These are phyloP conservation scores for Porogramme epimiltina DNA, from an alignment of 1,284 basidiomycete species.

Conservation along the genomic window DNA sequence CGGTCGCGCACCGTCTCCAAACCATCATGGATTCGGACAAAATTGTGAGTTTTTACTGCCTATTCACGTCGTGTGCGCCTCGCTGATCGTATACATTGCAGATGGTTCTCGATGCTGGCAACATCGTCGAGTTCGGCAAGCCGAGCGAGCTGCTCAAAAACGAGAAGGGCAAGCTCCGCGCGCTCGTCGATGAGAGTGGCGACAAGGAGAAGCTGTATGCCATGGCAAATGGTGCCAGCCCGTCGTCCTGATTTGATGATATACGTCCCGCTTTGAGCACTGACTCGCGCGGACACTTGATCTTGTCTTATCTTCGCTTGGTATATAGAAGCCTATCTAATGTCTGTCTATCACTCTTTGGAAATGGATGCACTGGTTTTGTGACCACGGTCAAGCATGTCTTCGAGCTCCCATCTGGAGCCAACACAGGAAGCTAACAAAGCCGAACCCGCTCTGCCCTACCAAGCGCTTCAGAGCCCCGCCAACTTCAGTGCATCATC, in stretches of 20 bases:
- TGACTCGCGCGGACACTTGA: no score
- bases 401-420: no score
- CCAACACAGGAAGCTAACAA: no score
- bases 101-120: conserved; percentile 43
- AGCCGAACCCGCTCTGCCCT: no score
- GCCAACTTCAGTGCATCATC: conserved; percentile 2
- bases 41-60: conserved; percentile 33
- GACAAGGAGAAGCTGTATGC: conserved; percentile 51
- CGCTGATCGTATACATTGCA: conserved; percentile 13
- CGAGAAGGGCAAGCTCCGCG: conserved; percentile 51
- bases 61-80: conserved; percentile 12
- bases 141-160: conserved; percentile 63
- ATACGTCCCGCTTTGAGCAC: no score
- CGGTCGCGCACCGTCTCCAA: conserved; percentile 69
- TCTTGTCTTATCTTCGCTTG: no score
- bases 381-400: no score
- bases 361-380: no score
- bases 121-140: conserved; percentile 53
- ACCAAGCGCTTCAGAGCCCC: not conserved
- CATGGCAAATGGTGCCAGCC: conserved; percentile 35
- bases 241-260: no score
- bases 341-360: no score
- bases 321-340: no score
- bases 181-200: conserved; percentile 58
- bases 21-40: conserved; percentile 67